Conservation (phyloP, 116 monocot species). For the Dioscorea cayenensis region DNA sequence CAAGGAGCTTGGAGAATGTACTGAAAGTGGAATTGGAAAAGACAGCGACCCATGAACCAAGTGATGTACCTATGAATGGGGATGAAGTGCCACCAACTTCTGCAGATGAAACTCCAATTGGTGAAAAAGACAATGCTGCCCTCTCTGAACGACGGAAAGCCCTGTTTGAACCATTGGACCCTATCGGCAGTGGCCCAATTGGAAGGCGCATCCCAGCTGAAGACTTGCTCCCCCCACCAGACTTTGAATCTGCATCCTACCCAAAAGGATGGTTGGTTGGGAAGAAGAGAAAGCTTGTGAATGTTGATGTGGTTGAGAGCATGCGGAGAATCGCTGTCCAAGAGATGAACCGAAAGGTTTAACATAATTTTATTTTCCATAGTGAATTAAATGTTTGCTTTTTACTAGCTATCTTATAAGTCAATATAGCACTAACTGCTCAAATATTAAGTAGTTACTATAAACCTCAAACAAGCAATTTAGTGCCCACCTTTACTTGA, state of each 20-base stretch:
- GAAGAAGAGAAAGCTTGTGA: constrained; percentile 90
- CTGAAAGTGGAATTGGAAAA: constrained; percentile 23
- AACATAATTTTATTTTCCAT: background rate
- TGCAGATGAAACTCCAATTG: constrained; percentile 11
- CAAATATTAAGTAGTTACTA: no score
- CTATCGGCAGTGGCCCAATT: constrained; percentile 5
- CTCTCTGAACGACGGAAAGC: constrained; percentile 64
- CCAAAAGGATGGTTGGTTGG: constrained; percentile 90
- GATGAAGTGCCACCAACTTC: background rate
- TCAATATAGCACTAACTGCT: background rate
- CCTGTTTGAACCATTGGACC: constrained; percentile 75
- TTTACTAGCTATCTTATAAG: background rate
- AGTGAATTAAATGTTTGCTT: background rate
- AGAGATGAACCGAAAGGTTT: constrained; percentile 98
- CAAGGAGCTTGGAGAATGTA: constrained; percentile 33
- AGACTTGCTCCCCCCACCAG: constrained; percentile 74
- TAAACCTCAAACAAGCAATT: no score
- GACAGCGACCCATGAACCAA: background rate
- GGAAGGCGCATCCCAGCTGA: constrained; percentile 40
- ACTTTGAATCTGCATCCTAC: constrained; percentile 64
- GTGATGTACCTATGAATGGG: constrained; percentile 4
- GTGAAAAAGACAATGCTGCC: constrained; percentile 13
- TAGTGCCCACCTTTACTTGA: no score
- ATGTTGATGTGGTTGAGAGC: constrained; percentile 95
- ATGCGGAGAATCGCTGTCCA: constrained; percentile 84